A percentile compares a stretch with the other conserved stretches of the same genome.
Conservation (phyloP, 2,329 filamentous ascomycete genomes). For the Calonectria pseudoreteaudii region DNA sequence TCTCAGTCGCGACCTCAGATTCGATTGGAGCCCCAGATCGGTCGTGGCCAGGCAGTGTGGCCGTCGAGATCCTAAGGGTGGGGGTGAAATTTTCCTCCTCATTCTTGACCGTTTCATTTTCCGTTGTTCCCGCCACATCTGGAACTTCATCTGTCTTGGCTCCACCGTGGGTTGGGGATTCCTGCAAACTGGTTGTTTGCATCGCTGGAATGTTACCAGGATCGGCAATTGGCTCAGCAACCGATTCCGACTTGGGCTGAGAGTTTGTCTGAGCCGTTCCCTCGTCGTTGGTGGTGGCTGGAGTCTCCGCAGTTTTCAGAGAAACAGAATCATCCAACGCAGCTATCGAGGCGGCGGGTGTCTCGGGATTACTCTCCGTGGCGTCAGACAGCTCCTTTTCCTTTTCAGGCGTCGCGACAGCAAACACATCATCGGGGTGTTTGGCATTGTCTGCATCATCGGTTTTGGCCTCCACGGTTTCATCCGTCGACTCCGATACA, state of each 20-base stretch:
- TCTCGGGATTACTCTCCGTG: constrained; percentile 15
- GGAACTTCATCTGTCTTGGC: constrained; percentile 33
- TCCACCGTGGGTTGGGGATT: constrained; percentile 23
- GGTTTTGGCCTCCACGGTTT: constrained; percentile 60
- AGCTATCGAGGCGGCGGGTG: not conserved
- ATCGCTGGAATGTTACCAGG: constrained; percentile 34
- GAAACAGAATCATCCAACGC: constrained; percentile 14
- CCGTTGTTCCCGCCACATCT: constrained; percentile 29
- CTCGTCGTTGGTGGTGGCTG: not conserved
- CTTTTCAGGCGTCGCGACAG: not conserved
- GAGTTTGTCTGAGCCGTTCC: constrained; percentile 8
- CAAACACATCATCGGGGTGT: constrained; percentile 17
- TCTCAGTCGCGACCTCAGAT: not conserved
- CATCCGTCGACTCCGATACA: constrained; percentile 72
- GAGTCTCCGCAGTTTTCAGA: not conserved
- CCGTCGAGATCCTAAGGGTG: constrained; percentile 38
- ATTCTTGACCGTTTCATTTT: constrained; percentile 22
- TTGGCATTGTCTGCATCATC: constrained; percentile 34
- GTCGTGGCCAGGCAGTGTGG: constrained; percentile 46
- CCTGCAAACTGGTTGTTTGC: constrained; percentile 17
- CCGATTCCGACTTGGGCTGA: constrained; percentile 13
- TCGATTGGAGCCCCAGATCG: constrained; percentile 29
- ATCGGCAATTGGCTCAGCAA: constrained; percentile 33
- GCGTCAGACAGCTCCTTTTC: constrained; percentile 26
- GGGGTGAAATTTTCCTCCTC: constrained; percentile 28